Evolutionary conservation across 2,329 filamentous ascomycete genomes (phyloP).

Genomic region (Stachybotrys chartarum): DNA sequence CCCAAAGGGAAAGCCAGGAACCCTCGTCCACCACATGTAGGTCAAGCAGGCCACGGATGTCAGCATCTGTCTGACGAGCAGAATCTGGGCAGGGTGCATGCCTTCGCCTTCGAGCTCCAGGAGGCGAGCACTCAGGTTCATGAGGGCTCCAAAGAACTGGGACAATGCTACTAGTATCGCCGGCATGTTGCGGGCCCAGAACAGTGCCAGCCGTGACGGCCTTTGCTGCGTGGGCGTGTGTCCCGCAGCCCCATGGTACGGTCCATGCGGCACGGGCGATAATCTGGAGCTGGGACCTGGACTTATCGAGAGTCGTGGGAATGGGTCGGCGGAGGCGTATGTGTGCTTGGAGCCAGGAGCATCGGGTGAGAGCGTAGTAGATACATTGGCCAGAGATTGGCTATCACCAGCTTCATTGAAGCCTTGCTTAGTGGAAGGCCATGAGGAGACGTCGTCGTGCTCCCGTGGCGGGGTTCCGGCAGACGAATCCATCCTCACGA

Average conservation of each 20-base stretch:
- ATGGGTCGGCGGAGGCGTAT: not conserved
- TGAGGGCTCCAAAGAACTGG: slow-evolving; percentile 75
- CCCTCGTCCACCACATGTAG: slow-evolving; percentile 68
- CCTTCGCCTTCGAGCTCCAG: slow-evolving; percentile 65
- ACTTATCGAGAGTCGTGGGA: slow-evolving; percentile 10
- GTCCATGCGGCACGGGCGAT: slow-evolving; percentile 8
- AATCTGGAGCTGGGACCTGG: slow-evolving; percentile 11
- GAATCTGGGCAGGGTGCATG: slow-evolving; percentile 77
- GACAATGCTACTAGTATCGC: slow-evolving; percentile 65
- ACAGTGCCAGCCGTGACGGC: not conserved
- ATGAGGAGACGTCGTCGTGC: not conserved
- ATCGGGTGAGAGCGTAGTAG: not conserved
- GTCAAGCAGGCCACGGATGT: slow-evolving; percentile 58
- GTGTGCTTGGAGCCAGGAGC: not conserved
- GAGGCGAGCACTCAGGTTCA: slow-evolving; percentile 76
- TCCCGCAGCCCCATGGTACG: slow-evolving; percentile 1
- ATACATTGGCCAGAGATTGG: not conserved
- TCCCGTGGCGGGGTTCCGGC: not conserved
- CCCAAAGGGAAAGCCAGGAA: slow-evolving; percentile 66
- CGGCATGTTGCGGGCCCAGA: slow-evolving; percentile 50
- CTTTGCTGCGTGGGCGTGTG: not conserved
- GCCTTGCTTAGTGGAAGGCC: not conserved
- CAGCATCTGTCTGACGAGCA: slow-evolving; percentile 72
- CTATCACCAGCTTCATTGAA: not conserved
- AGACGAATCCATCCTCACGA: not conserved